These are phyloP conservation scores for Fusarium sp. DNA, from an alignment of 2,329 filamentous ascomycete species.

Conservation along the genomic window DNA sequence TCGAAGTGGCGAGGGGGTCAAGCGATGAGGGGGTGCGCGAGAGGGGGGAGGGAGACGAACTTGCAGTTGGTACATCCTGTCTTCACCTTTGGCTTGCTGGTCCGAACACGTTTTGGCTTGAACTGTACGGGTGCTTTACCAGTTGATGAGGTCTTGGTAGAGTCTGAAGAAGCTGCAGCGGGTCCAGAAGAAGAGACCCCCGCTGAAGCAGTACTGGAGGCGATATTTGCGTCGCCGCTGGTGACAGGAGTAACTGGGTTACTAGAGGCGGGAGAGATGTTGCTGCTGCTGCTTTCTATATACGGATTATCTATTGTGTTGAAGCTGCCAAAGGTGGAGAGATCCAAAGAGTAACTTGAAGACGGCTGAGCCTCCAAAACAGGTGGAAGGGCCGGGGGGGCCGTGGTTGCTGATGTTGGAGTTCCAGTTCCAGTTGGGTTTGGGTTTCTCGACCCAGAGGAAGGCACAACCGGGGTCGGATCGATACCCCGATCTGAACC, in stretches of 20 bases:
- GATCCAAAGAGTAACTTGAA: constrained; percentile 7
- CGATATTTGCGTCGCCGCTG: constrained; percentile 3
- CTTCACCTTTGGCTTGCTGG: constrained; percentile 72
- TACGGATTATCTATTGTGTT: constrained; percentile 23
- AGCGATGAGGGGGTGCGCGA: neutral
- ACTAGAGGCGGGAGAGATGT: constrained; percentile 32
- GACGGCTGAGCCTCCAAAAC: constrained; percentile 15
- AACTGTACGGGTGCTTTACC: constrained; percentile 4
- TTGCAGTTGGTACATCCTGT: constrained; percentile 77
- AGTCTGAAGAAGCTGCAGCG: constrained; percentile 10
- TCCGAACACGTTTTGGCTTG: constrained; percentile 58
- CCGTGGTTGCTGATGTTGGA: constrained; percentile 10
- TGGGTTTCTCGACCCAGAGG: constrained; percentile 14
- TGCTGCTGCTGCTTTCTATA: constrained; percentile 34
- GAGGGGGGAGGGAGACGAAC: constrained; percentile 56
- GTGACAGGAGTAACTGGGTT: constrained; percentile 27
- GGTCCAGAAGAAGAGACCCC: constrained; percentile 2
- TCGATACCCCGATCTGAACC: constrained; percentile 16
- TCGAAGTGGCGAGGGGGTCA: constrained; percentile 16
- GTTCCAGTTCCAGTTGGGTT: neutral
- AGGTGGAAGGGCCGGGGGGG: constrained; percentile 10
- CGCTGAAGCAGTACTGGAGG: constrained; percentile 12
- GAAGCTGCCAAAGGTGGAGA: constrained; percentile 5
- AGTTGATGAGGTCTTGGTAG: constrained; percentile 3
- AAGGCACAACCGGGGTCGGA: constrained; percentile 10